Conservation (phyloP, 75 land plant species). For the Gnetum montanum region DNA sequence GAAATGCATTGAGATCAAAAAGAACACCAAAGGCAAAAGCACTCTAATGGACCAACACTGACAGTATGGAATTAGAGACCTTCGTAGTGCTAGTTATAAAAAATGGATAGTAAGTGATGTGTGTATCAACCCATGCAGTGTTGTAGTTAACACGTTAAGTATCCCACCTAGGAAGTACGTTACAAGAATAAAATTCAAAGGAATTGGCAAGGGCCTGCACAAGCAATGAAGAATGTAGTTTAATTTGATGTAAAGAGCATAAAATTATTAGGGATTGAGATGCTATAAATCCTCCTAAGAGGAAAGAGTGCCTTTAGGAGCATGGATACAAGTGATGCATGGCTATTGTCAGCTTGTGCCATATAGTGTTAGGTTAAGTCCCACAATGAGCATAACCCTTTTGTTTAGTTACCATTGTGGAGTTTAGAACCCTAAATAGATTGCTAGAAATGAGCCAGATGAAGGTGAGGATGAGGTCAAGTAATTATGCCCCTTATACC, state of each 20-base stretch:
- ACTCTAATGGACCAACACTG: constrained; percentile 1
- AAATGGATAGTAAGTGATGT: neutral
- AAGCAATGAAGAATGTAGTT: neutral
- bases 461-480: no score
- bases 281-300: neutral
- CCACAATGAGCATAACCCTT: neutral
- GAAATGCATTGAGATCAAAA: constrained; percentile 19
- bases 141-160: neutral
- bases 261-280: neutral
- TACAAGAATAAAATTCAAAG: no score
- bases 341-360: neutral
- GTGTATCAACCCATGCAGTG: neutral
- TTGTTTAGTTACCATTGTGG: no score
- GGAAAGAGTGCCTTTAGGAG: neutral
- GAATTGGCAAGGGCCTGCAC: neutral
- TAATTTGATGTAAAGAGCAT: no score
- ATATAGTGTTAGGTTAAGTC: neutral
- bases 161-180: neutral
- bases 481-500: no score
- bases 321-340: neutral
- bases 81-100: neutral
- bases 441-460: no score
- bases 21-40: constrained; percentile 18
- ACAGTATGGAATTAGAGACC: neutral
- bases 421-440: no score